phyloP scores from a whole-genome alignment of 2,329 filamentous ascomycete species.

The Fusarium sp. region DNA sequence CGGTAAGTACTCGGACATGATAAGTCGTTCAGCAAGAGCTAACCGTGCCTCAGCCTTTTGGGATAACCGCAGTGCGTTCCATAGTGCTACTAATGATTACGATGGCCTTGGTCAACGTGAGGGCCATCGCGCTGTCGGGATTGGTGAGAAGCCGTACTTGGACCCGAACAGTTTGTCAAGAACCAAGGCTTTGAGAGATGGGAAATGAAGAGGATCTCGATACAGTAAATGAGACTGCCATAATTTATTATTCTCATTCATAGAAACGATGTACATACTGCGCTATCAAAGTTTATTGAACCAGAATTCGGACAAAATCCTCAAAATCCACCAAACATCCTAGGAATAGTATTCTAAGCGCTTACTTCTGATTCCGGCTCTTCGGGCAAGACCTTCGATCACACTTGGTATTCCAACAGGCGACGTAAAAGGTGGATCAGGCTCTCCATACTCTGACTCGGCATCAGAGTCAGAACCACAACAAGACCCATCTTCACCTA shows the following conservation, averaged over 20 bases:
- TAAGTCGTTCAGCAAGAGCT: background rate
- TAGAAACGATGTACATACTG: background rate
- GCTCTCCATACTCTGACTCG: background rate
- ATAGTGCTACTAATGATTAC: constrained; percentile 70
- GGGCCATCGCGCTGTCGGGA: constrained; percentile 65
- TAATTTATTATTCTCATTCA: background rate
- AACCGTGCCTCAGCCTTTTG: constrained; percentile 60
- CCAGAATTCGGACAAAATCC: background rate
- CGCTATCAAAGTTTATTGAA: too few species aligned
- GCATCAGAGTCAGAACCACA: background rate
- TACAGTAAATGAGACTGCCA: background rate
- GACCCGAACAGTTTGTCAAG: constrained; percentile 64
- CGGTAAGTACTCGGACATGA: constrained; percentile 15
- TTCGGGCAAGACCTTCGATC: background rate
- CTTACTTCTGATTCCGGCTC: background rate
- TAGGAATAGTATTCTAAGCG: background rate
- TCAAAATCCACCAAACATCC: background rate
- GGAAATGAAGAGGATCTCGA: background rate
- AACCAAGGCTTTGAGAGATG: constrained; percentile 18
- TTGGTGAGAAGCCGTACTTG: constrained; percentile 67
- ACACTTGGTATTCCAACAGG: constrained; percentile 14
- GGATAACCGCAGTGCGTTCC: constrained; percentile 71
- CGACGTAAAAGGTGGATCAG: background rate
- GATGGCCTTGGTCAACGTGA: constrained; percentile 62
- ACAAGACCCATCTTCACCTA: background rate